A percentile compares a stretch with the other conserved stretches of the same genome.
These are phyloP conservation scores for Nicotiana sylvestris DNA, from an alignment of 257 asterid species.

Conservation along the genomic window DNA sequence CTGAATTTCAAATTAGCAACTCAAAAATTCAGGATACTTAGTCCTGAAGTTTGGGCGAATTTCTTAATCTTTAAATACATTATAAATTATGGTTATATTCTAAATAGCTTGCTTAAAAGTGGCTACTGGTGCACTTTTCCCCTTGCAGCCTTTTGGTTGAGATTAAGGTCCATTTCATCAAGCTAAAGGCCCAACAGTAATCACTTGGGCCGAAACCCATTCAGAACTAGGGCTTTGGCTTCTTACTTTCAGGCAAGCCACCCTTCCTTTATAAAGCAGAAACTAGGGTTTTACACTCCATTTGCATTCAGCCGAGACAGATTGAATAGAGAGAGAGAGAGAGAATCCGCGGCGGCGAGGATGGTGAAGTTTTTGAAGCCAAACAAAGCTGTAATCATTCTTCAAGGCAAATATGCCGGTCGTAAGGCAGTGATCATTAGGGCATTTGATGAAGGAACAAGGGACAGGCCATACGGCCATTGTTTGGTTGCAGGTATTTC, in stretches of 20 bases:
- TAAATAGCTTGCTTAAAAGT: too few species aligned
- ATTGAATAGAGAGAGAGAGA: not conserved
- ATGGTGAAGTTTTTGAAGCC: slow-evolving; percentile 35
- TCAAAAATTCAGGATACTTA: too few species aligned
- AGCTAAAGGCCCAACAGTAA: not conserved
- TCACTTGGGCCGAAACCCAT: not conserved
- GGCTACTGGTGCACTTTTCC: too few species aligned
- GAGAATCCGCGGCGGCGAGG: not conserved
- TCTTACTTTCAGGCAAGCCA: not conserved
- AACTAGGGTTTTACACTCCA: not conserved
- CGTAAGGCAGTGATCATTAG: slow-evolving; percentile 16
- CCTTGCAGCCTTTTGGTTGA: not conserved
- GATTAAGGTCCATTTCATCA: not conserved
- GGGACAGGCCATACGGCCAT: slow-evolving; percentile 25
- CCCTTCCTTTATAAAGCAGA: not conserved
- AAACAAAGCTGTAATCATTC: slow-evolving; percentile 30
- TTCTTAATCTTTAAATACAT: too few species aligned
- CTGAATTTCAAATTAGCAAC: too few species aligned
- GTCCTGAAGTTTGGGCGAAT: accelerated
- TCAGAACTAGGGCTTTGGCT: not conserved
- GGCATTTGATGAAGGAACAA: slow-evolving; percentile 20
- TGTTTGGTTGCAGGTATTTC: slow-evolving; percentile 28
- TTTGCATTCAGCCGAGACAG: not conserved
- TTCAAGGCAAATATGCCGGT: slow-evolving; percentile 24
- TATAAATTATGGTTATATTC: too few species aligned